Percentiles rank a stretch among this genome's conserved stretches.
phyloP scores from a whole-genome alignment of 768 basidiomycete species.

The Rhodotorula paludigena region DNA sequence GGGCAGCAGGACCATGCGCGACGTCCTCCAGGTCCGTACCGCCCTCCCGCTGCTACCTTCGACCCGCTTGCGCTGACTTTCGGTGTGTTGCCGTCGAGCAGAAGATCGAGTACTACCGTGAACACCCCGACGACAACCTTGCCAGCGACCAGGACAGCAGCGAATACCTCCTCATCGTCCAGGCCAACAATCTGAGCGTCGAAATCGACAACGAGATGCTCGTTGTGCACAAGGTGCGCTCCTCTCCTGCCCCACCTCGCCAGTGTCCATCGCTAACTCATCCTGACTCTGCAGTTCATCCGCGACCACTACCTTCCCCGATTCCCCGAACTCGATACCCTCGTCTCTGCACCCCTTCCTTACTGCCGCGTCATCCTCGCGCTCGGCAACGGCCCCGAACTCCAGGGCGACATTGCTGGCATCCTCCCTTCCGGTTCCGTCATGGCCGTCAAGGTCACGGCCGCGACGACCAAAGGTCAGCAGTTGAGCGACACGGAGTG shows the following conservation, averaged over 20 bases:
- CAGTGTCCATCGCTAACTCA: background rate
- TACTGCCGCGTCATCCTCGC: conserved; percentile 86
- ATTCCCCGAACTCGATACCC: conserved; percentile 94
- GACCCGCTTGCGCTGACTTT: background rate
- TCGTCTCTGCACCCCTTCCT: conserved; percentile 83
- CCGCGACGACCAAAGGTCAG: conserved; percentile 80
- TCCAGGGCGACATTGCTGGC: conserved; percentile 60
- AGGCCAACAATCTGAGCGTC: conserved; percentile 95
- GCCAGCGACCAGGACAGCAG: conserved; percentile 81
- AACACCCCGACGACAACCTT: conserved; percentile 70
- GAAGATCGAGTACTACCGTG: conserved; percentile 85
- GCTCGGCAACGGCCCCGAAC: conserved; percentile 66
- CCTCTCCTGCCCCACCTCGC: background rate
- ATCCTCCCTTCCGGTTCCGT: conserved; percentile 82
- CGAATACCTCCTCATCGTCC: conserved; percentile 92
- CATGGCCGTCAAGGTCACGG: conserved; percentile 93
- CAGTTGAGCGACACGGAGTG: conserved; percentile 66
- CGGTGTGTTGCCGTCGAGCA: conserved; percentile 47
- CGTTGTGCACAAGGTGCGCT: conserved; percentile 81
- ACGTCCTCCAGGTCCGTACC: conserved; percentile 66
- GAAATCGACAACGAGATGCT: conserved; percentile 98
- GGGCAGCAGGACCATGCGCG: conserved; percentile 77
- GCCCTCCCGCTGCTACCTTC: background rate
- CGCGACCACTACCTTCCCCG: conserved; percentile 92
- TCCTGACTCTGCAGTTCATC: conserved; percentile 63